Evolutionary conservation across 1,139 yeast species (phyloP), one percentile per base, ranked within the genome.

Genomic region (Candida gigantensis): DNA sequence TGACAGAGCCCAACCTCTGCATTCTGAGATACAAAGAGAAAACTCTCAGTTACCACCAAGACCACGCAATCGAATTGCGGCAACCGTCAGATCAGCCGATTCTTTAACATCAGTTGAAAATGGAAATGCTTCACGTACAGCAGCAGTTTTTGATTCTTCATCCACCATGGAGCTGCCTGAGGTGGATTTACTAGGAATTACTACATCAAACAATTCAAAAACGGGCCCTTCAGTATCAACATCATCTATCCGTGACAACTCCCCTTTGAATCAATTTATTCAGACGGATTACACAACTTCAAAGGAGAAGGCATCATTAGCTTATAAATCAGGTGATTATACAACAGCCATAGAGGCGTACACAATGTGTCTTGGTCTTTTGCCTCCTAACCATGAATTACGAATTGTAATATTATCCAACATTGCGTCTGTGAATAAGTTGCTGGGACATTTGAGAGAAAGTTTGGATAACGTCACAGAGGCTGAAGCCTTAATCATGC

Each of bases 291-390:
- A 77, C 51, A 68, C 69, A 4, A 75, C 76, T n/a, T 68, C 76
- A 15, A 78, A 86, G 42, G 63, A 65, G 12, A 70, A 73, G 23
- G 97, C 89, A 4, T 65, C 79, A 3, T 72, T 70, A 20, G 73
- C 81, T 1, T 92, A 81, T 62, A 75, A 76, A 40, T 73, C 79
- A 11, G 98, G 99, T n/a, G 92, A 92, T 56, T 94, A 84, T 56
- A 58, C 79, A 6, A 59, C 68, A 6, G 92, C 98, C 0, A 67
- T 78, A 12, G 71, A 67, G 16, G 68, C 71, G 36, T 94, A 86
- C 53, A 65, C 76, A 13, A 66, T 72, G 30, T 82, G 96, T 23
- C 64, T 88, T 26, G 62, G 69, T 17, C 65, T 79, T 2, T 65
- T 89, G 6, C 95, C 97, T 0, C 48, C 55, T 1, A 64, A 64